Conservation (phyloP, 306 rosid genomes). For the Heteromeles arbutifolia region DNA sequence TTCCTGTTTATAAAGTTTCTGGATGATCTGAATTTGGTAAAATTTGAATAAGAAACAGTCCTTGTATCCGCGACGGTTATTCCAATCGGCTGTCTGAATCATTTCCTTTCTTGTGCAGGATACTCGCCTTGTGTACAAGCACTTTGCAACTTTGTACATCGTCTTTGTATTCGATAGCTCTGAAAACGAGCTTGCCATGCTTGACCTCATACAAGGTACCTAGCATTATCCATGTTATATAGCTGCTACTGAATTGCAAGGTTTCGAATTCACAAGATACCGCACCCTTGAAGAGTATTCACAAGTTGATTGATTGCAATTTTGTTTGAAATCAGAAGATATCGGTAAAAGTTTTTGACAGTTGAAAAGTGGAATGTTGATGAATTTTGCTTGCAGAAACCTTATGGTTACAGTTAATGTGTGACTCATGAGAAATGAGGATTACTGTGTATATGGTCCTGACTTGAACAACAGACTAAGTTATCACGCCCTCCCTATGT, state of each 20-base stretch:
- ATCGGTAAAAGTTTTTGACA: neutral
- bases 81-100: neutral
- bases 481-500: too few species aligned
- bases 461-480: neutral
- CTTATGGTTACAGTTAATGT: neutral
- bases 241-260: neutral
- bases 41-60: too few species aligned
- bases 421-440: neutral
- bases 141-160: slow-evolving; percentile 80
- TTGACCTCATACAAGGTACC: slow-evolving; percentile 90
- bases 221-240: neutral
- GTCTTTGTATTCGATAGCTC: slow-evolving; percentile 82
- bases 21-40: neutral
- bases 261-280: slow-evolving; percentile 4
- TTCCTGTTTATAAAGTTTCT: neutral
- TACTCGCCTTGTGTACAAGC: slow-evolving; percentile 87
- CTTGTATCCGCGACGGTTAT: neutral
- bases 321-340: too few species aligned
- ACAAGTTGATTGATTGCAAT: neutral
- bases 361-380: neutral
- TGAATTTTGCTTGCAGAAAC: neutral
- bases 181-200: slow-evolving; percentile 98
- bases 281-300: neutral
- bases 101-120: slow-evolving; percentile 40
- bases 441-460: neutral